phyloP scores from a whole-genome alignment of 352 stramenopile genomes.

The Pelagophyceae sp. region DNA sequence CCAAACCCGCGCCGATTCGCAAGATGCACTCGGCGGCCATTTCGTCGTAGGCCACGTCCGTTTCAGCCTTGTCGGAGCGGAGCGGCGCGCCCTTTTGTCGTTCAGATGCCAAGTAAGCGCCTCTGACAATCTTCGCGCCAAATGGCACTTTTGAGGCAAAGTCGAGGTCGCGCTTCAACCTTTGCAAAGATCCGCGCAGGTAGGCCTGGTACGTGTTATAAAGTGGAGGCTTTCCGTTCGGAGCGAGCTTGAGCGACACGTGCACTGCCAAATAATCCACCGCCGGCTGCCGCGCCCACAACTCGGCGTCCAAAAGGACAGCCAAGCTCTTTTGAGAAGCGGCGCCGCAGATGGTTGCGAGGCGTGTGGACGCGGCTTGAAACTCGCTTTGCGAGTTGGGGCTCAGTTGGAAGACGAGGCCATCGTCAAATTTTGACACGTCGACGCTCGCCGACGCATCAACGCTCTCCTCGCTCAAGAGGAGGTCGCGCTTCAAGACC shows the following conservation, averaged over 20 bases:
- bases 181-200: neutral
- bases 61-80: neutral
- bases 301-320: neutral
- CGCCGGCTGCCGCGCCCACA: neutral
- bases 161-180: neutral
- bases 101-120: neutral
- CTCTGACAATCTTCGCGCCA: neutral
- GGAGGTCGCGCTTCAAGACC: neutral
- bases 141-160: neutral
- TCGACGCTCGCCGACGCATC: neutral
- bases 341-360: neutral
- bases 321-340: neutral
- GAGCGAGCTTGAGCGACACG: neutral
- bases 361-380: neutral
- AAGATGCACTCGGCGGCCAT: neutral
- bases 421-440: neutral
- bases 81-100: neutral
- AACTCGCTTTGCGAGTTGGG: too few species aligned
- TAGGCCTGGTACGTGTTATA: constrained; percentile 17
- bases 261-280: neutral
- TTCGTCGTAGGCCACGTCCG: constrained; percentile 6
- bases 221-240: neutral
- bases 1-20: neutral
- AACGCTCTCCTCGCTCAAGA: too few species aligned
- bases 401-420: too few species aligned